These are phyloP conservation scores for Floccularia luteovirens DNA, from an alignment of 768 basidiomycete genomes.

Conservation along the genomic window DNA sequence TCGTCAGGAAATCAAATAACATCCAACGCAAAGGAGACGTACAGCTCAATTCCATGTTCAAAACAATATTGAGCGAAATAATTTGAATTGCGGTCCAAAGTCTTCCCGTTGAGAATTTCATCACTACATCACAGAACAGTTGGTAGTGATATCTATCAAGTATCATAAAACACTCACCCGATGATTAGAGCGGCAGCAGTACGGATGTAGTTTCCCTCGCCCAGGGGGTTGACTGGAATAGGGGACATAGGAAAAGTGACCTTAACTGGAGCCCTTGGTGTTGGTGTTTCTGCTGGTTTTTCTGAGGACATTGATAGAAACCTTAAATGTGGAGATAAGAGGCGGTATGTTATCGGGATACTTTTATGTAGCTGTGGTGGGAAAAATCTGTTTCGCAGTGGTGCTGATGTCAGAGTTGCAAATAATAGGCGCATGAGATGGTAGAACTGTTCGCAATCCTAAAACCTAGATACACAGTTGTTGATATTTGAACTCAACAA, in stretches of 20 bases:
- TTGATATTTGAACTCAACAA: too few species aligned
- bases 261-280: slow-evolving; percentile 5
- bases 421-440: neutral
- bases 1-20: slow-evolving; percentile 13
- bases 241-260: slow-evolving; percentile 45
- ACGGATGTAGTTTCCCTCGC: slow-evolving; percentile 63
- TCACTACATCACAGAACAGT: slow-evolving; percentile 39
- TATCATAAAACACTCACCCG: slow-evolving; percentile 36
- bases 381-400: too few species aligned
- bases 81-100: slow-evolving; percentile 75
- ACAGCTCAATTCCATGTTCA: slow-evolving; percentile 80
- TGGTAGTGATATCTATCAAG: slow-evolving; percentile 1
- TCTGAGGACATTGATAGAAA: too few species aligned
- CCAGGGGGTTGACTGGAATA: slow-evolving; percentile 56
- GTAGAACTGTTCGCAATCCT: too few species aligned
- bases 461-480: too few species aligned
- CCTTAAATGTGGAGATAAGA: neutral
- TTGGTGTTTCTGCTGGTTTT: too few species aligned
- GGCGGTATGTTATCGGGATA: neutral
- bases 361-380: neutral
- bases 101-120: slow-evolving; percentile 91
- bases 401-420: neutral
- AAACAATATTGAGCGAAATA: slow-evolving; percentile 88
- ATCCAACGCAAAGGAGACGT: slow-evolving; percentile 11
- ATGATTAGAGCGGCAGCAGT: slow-evolving; percentile 73